These are phyloP conservation scores for Triticum dicoccoides DNA, from an alignment of 176 grass and related monocot species.

Conservation along the genomic window DNA sequence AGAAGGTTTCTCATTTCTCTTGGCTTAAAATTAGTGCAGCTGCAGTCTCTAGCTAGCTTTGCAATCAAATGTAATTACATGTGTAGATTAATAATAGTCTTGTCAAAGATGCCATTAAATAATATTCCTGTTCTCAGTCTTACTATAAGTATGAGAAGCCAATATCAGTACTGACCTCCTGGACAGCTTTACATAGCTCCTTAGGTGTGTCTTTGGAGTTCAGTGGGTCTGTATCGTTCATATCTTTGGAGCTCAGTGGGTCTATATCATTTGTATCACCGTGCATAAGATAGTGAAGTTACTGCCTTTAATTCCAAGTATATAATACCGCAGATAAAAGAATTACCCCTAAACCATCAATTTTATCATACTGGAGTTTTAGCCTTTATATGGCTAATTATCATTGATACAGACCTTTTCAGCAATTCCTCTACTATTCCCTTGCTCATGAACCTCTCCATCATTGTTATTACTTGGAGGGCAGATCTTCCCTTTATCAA, in stretches of 20 bases:
- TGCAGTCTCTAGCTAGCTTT: background rate
- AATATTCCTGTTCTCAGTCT: background rate
- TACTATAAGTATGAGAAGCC: background rate
- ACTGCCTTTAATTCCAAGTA: background rate
- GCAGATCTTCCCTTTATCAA: background rate
- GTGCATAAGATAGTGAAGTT: conserved; percentile 9
- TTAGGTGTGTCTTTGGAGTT: background rate
- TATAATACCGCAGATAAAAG: background rate
- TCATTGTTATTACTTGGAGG: background rate
- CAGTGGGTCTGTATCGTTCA: background rate
- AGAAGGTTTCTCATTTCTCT: background rate
- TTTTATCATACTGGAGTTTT: background rate
- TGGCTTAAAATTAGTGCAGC: background rate
- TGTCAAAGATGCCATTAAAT: background rate
- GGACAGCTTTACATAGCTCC: background rate
- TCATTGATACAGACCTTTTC: background rate
- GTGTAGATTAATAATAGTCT: background rate
- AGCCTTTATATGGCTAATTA: background rate
- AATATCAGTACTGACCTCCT: conserved; percentile 17
- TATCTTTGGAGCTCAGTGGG: background rate
- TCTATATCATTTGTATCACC: background rate
- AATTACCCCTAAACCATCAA: background rate
- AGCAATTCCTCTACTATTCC: background rate
- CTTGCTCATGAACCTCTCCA: background rate
- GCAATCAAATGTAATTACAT: background rate